Evolutionary conservation across 176 grass and related monocot species (phyloP), one percentile per base, ranked within the genome.

Genomic region (Phoenix roebelenii): DNA sequence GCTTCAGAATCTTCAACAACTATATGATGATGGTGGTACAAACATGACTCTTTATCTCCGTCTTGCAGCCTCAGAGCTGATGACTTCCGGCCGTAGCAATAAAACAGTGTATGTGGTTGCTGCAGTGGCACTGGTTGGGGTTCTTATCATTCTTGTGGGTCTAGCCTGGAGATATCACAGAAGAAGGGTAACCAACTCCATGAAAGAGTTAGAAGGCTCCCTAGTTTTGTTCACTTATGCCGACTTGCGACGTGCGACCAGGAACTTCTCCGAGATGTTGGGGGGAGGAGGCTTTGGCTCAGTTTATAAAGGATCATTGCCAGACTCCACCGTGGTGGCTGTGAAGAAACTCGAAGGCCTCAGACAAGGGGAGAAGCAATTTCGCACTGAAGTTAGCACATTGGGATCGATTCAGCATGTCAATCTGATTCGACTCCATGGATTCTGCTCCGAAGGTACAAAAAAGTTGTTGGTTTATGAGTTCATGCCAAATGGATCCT

Each of bases 331-430:
- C n/a, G n/a, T 5, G 7, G 64, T 77, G 22, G 67, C 68, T 23
- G 72, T 80, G 24, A 80, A 80, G 57, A 85, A 77, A 59, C 68
- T 85, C 25, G 25, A 80, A 77, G 72, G 77, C 5, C 25, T 64
- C 19, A 68, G 65, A n/a, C 63, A 73, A 50, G 58, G 77, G 16
- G 62, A 80, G 53, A 80, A 76, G 51, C 72, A 80, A 51, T 80
- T 85, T 23, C 58, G 65, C 44, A 16, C 72, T 12, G 68, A 80
- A 20, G 64, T 80, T 18, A 80, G 67, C 59, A 58, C 67, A 5
- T 16, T 85, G 22, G 77, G 72, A 1, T 22, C 15, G 35, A 68
- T 85, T 57, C 67, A 76, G 5, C 82, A 80, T 53, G n/a, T n/a
- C 19, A 69, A 74, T 69, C 28, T 77, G 18, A 69, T 77, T 51